A percentile compares a stretch with the other conserved stretches of the same genome.
Conservation (phyloP, 2,329 filamentous ascomycete genomes). For the Fusarium sp. region DNA sequence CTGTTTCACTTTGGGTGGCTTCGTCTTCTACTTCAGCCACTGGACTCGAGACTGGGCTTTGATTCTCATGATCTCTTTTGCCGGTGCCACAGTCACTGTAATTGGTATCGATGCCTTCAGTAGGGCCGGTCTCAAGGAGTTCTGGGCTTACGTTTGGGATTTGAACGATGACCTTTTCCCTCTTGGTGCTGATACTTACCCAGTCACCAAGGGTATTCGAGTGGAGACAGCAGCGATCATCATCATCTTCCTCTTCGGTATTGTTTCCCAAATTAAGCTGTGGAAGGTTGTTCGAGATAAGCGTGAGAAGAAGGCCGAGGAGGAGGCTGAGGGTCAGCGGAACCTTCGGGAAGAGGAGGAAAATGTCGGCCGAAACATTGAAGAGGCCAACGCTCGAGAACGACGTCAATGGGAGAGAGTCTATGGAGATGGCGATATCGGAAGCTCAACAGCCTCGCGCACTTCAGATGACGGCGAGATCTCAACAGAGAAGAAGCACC, state of each 20-base stretch:
- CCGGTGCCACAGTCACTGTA: conserved; percentile 81
- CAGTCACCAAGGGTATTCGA: conserved; percentile 85
- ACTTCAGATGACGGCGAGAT: conserved; percentile 65
- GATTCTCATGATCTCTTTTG: conserved; percentile 81
- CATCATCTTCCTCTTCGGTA: conserved; percentile 78
- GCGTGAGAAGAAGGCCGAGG: conserved; percentile 64
- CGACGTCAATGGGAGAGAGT: conserved; percentile 79
- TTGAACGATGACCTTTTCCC: conserved; percentile 87
- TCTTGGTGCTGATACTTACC: conserved; percentile 80
- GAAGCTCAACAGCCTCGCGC: conserved; percentile 51
- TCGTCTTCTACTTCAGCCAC: conserved; percentile 81
- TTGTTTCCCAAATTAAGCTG: conserved; percentile 86
- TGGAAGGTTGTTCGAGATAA: conserved; percentile 83
- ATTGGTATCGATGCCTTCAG: conserved; percentile 93
- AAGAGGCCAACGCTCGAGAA: conserved; percentile 71
- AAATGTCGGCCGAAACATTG: conserved; percentile 74
- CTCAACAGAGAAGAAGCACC: conserved; percentile 59
- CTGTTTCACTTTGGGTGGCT: conserved; percentile 74
- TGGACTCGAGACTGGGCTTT: conserved; percentile 83
- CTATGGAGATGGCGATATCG: conserved; percentile 71
- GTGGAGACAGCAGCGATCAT: conserved; percentile 86
- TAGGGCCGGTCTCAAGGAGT: conserved; percentile 91
- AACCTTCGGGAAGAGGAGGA: conserved; percentile 75
- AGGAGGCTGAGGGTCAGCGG: conserved; percentile 61
- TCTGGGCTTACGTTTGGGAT: conserved; percentile 92